phyloP scores from a whole-genome alignment of 176 grass and related monocot species.

The Raddia guianensis region DNA sequence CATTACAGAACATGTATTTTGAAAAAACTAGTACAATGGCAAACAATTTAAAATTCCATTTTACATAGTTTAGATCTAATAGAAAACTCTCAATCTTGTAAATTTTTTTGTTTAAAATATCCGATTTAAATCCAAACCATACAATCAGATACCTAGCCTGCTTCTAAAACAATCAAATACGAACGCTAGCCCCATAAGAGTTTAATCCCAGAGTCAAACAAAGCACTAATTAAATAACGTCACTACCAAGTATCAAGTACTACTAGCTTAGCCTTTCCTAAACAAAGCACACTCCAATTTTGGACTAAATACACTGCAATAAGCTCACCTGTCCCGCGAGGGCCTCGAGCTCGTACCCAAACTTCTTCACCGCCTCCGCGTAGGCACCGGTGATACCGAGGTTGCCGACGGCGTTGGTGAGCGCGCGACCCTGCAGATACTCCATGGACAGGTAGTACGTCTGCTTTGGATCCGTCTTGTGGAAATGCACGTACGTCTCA shows the following conservation, averaged over 20 bases:
- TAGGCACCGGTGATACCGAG: constrained; percentile 84
- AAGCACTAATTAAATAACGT: constrained; percentile 42
- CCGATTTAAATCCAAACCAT: constrained; percentile 34
- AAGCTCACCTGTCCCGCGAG: constrained; percentile 68
- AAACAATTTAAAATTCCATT: constrained; percentile 7
- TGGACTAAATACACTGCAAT: background rate
- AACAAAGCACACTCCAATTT: constrained; percentile 33
- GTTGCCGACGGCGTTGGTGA: constrained; percentile 96
- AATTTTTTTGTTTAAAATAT: constrained; percentile 5
- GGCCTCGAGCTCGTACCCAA: constrained; percentile 90
- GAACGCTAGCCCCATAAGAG: background rate
- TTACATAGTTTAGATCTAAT: constrained; percentile 39
- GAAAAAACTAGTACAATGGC: background rate
- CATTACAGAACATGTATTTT: constrained; percentile 13
- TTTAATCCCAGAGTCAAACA: constrained; percentile 39
- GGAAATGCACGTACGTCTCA: constrained; percentile 90
- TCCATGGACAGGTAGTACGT: constrained; percentile 99
- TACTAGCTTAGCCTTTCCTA: constrained; percentile 7
- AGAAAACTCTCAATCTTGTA: background rate
- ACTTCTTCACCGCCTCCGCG: constrained; percentile 87
- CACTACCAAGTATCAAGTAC: constrained; percentile 4
- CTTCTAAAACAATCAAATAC: constrained; percentile 33
- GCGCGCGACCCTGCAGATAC: constrained; percentile 93
- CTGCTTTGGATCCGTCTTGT: constrained; percentile 94
- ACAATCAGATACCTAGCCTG: constrained; percentile 3